Evolutionary conservation across 2,329 filamentous ascomycete genomes (phyloP), one percentile per base, ranked within the genome.

Genomic region (Uncinocarpus reesii): DNA sequence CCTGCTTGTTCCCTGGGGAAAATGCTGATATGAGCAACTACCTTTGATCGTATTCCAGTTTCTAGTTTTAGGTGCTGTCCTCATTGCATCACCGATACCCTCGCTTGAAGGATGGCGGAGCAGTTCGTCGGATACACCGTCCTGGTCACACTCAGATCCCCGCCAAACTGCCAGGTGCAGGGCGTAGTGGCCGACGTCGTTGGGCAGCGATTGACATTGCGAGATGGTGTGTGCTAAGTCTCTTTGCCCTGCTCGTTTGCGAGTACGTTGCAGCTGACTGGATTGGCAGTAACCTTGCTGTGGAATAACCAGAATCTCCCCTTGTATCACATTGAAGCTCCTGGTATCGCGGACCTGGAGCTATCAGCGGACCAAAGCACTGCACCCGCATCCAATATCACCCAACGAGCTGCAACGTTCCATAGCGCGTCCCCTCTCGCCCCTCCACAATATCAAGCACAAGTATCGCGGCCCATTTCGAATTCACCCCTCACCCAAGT

Each of bases 91-190:
- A 23, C 11, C 23, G 6, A 37, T 10, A 29, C 24, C 15, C 13
- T 36, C 15, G 24, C 37, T 10, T 20, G 31, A 31, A 67, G 51
- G 56, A 84, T 84, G 81, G 79, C 81, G 42, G 73, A 74, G 51
- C 74, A 80, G 60, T 87, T 90, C 63, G 79, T 86, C 59, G 86
- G 86, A 53, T 76, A 86, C 64, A 80, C 82, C 52, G 86, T 92
- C 67, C 70, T 80, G 52, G 81, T 92, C 59, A 83, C 81, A 29
- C 74, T 92, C 54, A 77, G 75, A 58, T 72, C 79, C 50, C 82
- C 83, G 45, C 74, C 76, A 2, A 77, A 78, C 52, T 77, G 76
- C 35, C 72, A 78, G 57, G 69, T 90, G 42, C 79, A 80, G 52
- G 86, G 86, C 44, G 77, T 78, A 18, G 83, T 93, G 29, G 76